Percentiles rank a stretch among this genome's conserved stretches.
phyloP scores from a whole-genome alignment of 2,329 filamentous ascomycete species.

The Colletotrichum lentis region DNA sequence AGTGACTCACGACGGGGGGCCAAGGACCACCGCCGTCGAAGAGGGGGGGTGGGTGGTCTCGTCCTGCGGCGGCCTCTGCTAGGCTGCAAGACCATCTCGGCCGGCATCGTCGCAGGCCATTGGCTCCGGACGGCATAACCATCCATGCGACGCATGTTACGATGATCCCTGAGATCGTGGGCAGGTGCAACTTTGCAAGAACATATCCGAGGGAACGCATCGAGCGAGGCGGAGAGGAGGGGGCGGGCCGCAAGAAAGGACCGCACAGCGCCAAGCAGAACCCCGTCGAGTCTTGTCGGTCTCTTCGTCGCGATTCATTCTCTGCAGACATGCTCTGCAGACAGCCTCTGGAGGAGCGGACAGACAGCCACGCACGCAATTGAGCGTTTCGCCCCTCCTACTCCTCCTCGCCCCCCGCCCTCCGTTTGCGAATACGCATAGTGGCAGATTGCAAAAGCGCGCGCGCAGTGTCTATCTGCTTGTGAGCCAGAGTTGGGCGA shows the following conservation, averaged over 20 bases:
- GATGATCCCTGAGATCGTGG: constrained; percentile 24
- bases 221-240: neutral
- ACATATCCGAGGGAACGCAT: constrained; percentile 11
- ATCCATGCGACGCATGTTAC: constrained; percentile 23
- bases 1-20: constrained; percentile 34
- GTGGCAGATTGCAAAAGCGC: constrained; percentile 8
- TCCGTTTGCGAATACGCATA: neutral
- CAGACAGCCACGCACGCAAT: constrained; percentile 4
- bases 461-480: neutral
- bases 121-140: constrained; percentile 1
- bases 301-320: too few relatives aligned
- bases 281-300: constrained; percentile 1
- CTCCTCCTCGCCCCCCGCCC: too few relatives aligned
- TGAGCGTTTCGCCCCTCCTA: neutral
- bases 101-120: constrained; percentile 17
- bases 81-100: constrained; percentile 28
- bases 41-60: neutral
- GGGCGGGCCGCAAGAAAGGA: constrained; percentile 31
- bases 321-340: too few relatives aligned
- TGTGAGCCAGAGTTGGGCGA: constrained; percentile 14
- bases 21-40: constrained; percentile 24
- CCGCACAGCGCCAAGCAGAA: constrained; percentile 31
- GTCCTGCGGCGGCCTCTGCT: constrained; percentile 20
- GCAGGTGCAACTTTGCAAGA: constrained; percentile 3
- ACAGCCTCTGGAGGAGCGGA: neutral